These are phyloP conservation scores for Solidago caesia DNA, from an alignment of 129 eudicot species.

Conservation along the genomic window DNA sequence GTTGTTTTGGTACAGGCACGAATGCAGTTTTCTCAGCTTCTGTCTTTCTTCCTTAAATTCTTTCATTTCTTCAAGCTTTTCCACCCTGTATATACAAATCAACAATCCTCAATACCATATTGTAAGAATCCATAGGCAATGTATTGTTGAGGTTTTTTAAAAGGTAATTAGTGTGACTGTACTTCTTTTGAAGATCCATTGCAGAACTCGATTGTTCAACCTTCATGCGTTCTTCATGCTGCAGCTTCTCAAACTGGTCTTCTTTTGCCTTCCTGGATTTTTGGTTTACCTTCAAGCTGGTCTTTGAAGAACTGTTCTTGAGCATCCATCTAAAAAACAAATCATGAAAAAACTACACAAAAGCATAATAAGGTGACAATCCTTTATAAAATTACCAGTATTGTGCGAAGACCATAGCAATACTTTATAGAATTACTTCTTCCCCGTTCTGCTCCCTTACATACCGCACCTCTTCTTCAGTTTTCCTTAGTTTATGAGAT, in stretches of 20 bases:
- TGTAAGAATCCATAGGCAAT: too few relatives aligned
- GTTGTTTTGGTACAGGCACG: too few relatives aligned
- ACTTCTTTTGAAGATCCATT: conserved; percentile 12
- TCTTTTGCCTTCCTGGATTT: conserved; percentile 23
- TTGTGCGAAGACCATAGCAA: not conserved
- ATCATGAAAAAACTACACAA: not conserved
- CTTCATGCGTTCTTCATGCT: too few relatives aligned
- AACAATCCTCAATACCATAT: not conserved
- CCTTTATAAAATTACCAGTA: not conserved
- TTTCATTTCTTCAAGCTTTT: conserved; percentile 27
- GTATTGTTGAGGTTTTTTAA: too few relatives aligned
- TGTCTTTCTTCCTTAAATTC: conserved; percentile 34
- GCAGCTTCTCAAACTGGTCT: conserved; percentile 28
- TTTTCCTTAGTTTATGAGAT: conserved; percentile 52
- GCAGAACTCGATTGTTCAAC: too few relatives aligned
- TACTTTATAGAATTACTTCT: conserved; percentile 44
- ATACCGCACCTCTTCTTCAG: conserved; percentile 45
- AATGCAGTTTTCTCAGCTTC: conserved; percentile 31
- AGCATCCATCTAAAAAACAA: conserved; percentile 62
- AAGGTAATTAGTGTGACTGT: conserved; percentile 1
- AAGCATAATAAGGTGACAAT: not conserved
- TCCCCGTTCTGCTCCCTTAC: conserved; percentile 63
- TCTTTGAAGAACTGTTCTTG: conserved; percentile 81
- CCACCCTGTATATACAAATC: conserved; percentile 20
- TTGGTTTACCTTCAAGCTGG: conserved; percentile 40